A percentile compares a stretch with the other conserved stretches of the same genome.
These are phyloP conservation scores for Hypoxylon cercidicola DNA, from an alignment of 495 filamentous ascomycete species.

Conservation along the genomic window DNA sequence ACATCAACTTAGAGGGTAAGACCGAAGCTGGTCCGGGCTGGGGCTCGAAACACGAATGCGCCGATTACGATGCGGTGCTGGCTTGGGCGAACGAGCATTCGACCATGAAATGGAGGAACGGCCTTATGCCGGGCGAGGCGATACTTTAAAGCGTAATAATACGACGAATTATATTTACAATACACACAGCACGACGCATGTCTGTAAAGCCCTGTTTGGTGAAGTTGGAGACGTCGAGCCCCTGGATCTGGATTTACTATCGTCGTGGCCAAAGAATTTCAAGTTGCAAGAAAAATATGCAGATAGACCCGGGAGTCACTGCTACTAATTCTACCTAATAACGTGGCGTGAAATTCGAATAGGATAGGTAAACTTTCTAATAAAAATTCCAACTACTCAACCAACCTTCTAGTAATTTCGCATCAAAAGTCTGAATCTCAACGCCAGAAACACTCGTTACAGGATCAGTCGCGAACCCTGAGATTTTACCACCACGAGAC, in stretches of 20 bases:
- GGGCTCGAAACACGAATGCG: slow-evolving; percentile 55
- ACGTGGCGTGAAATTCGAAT: too few species aligned
- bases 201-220: too few species aligned
- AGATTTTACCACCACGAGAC: background rate
- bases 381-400: background rate
- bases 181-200: too few species aligned
- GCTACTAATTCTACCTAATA: too few species aligned
- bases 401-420: background rate
- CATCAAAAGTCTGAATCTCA: background rate
- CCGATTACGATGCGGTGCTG: slow-evolving; percentile 53
- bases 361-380: background rate
- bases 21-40: slow-evolving; percentile 55
- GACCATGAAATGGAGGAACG: slow-evolving; percentile 45
- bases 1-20: slow-evolving; percentile 59
- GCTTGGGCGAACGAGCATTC: slow-evolving; percentile 53
- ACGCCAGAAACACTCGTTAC: background rate
- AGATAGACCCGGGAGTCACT: too few species aligned
- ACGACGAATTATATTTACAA: too few species aligned
- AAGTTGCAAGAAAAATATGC: too few species aligned
- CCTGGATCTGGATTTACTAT: too few species aligned
- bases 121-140: slow-evolving; percentile 43
- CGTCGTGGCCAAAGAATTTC: too few species aligned
- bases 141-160: slow-evolving; percentile 31
- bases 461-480: background rate
- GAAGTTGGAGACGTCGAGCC: too few species aligned